phyloP scores from a whole-genome alignment of 768 basidiomycete genomes.

The Cyathus striatus region DNA sequence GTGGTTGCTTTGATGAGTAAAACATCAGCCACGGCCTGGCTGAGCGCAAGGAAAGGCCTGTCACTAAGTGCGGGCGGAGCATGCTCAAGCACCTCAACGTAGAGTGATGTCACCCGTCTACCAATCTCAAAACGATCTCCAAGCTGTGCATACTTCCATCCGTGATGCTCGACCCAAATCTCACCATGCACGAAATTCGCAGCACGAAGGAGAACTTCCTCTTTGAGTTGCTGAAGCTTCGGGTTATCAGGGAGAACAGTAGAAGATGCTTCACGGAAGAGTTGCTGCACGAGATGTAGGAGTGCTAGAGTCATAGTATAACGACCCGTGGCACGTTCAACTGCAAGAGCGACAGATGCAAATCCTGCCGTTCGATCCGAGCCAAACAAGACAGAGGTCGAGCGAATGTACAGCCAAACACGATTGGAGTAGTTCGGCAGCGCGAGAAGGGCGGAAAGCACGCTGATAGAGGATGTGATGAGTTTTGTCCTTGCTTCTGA shows the following conservation, averaged over 20 bases:
- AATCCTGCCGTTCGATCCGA: slow-evolving; percentile 50
- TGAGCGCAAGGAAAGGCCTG: slow-evolving; percentile 55
- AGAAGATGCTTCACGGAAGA: slow-evolving; percentile 68
- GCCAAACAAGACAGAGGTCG: slow-evolving; percentile 73
- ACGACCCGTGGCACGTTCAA: slow-evolving; percentile 65
- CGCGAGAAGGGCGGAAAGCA: slow-evolving; percentile 72
- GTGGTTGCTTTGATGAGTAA: slow-evolving; percentile 73
- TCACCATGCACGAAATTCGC: slow-evolving; percentile 77
- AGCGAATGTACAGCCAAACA: slow-evolving; percentile 86
- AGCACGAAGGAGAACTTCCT: slow-evolving; percentile 78
- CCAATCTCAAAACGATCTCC: slow-evolving; percentile 85
- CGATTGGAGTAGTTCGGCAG: slow-evolving; percentile 72
- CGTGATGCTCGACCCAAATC: slow-evolving; percentile 81
- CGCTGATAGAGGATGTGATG: slow-evolving; percentile 77
- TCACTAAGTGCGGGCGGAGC: slow-evolving; percentile 49
- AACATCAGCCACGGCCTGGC: slow-evolving; percentile 62
- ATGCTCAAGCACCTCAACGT: slow-evolving; percentile 59
- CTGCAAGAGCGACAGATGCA: slow-evolving; percentile 60
- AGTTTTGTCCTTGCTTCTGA: slow-evolving; percentile 50
- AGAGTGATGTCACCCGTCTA: slow-evolving; percentile 58
- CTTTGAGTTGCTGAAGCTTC: slow-evolving; percentile 68
- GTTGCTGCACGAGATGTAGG: slow-evolving; percentile 67
- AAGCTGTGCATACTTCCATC: slow-evolving; percentile 83
- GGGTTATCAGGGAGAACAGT: slow-evolving; percentile 53
- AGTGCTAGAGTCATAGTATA: slow-evolving; percentile 83